A percentile compares a stretch with the other conserved stretches of the same genome.
phyloP scores from a whole-genome alignment of 1,284 basidiomycete genomes.

The Fomitopsis betulina region DNA sequence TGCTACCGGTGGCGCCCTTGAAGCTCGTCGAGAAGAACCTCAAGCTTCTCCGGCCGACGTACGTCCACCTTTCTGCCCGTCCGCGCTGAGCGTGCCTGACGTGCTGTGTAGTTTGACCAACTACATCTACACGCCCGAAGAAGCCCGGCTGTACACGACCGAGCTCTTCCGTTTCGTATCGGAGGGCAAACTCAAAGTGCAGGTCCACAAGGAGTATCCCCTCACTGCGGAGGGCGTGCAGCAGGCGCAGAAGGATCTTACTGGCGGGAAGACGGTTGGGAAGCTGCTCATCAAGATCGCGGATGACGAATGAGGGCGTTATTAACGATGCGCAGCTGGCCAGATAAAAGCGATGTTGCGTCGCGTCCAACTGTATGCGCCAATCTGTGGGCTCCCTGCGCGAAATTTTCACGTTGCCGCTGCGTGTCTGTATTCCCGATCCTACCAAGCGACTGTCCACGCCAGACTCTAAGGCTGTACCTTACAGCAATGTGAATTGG shows the following conservation, averaged over 20 bases:
- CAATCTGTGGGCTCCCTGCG: background rate
- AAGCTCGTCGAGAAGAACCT: conserved; percentile 83
- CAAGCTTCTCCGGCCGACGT: conserved; percentile 75
- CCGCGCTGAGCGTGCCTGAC: background rate
- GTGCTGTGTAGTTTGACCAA: conserved; percentile 43
- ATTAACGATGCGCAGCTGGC: background rate
- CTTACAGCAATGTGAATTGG: no score
- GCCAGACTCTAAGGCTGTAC: no score
- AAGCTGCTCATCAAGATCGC: conserved; percentile 72
- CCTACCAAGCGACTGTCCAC: no score
- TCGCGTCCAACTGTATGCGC: background rate
- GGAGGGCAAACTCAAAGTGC: conserved; percentile 62
- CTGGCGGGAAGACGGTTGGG: conserved; percentile 72
- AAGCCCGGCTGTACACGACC: conserved; percentile 61
- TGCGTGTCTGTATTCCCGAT: background rate
- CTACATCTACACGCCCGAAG: conserved; percentile 72
- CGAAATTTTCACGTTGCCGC: background rate
- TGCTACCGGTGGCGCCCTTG: conserved; percentile 69
- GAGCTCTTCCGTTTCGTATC: conserved; percentile 66
- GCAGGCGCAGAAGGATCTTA: conserved; percentile 80
- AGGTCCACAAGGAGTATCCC: conserved; percentile 75
- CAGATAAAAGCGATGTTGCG: background rate
- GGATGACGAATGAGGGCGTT: conserved; percentile 13
- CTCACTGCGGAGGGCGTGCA: conserved; percentile 80
- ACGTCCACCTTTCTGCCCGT: conserved; percentile 22